Evolutionary conservation across 306 rosid species (phyloP).

Genomic region (Hippophae gyantsensis): DNA sequence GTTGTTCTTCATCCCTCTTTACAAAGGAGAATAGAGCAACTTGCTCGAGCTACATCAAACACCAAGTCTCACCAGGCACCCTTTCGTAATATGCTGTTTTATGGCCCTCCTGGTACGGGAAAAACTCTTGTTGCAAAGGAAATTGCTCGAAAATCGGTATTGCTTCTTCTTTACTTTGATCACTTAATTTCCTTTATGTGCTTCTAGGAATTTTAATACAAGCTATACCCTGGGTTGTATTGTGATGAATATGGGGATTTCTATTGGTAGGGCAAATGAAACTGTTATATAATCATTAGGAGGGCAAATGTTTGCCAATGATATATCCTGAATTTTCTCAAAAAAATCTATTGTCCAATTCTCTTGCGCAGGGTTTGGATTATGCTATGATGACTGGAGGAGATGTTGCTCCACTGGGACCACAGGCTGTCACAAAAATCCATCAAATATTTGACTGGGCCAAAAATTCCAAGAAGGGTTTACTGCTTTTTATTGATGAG

Average conservation of each 20-base stretch:
- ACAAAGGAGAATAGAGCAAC: conserved; percentile 76
- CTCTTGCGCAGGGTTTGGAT: conserved; percentile 74
- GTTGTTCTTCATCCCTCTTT: conserved; percentile 87
- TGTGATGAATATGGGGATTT: too few relatives aligned
- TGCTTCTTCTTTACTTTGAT: neutral
- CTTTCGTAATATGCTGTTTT: conserved; percentile 90
- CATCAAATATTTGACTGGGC: conserved; percentile 99
- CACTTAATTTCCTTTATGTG: conserved; percentile 2
- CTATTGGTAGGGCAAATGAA: neutral
- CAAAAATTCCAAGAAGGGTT: conserved; percentile 78
- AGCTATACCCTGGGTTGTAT: too few relatives aligned
- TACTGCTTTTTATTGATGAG: conserved; percentile 92
- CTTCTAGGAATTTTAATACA: neutral
- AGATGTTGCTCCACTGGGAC: conserved; percentile 93
- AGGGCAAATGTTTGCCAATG: too few relatives aligned
- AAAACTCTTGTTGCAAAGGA: conserved; percentile 99
- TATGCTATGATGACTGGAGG: conserved; percentile 99
- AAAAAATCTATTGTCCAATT: conserved; percentile 1
- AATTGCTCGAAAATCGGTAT: conserved; percentile 90
- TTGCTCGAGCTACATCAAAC: conserved; percentile 87
- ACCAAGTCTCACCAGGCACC: conserved; percentile 96
- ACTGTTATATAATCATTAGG: neutral
- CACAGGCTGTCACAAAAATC: conserved; percentile 94
- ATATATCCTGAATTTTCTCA: conserved; percentile 1
- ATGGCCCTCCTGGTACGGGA: conserved; percentile 99